These are phyloP conservation scores for Mycena albidolilacea DNA, from an alignment of 768 basidiomycete species.

Conservation along the genomic window DNA sequence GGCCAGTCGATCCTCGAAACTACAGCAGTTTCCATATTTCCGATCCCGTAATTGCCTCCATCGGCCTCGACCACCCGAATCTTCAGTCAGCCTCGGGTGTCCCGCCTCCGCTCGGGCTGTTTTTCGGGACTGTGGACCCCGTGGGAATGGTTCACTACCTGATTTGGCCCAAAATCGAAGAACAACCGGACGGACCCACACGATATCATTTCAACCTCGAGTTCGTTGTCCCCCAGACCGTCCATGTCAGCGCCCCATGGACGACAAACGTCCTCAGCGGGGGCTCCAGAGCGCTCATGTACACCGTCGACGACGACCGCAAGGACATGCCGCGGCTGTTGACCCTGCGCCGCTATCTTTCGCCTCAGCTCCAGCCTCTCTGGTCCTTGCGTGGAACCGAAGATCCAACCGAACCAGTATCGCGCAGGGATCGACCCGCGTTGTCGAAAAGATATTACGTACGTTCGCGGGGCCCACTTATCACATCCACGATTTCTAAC, in stretches of 20 bases:
- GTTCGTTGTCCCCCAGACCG: slow-evolving; percentile 45
- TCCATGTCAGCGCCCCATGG: slow-evolving; percentile 45
- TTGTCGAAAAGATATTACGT: slow-evolving; percentile 40
- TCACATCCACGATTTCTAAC: background rate
- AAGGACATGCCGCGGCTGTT: slow-evolving; percentile 47
- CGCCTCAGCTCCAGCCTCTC: slow-evolving; percentile 36
- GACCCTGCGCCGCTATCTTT: slow-evolving; percentile 40
- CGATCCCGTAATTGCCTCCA: slow-evolving; percentile 53
- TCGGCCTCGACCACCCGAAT: slow-evolving; percentile 47
- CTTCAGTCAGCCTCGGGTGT: slow-evolving; percentile 45
- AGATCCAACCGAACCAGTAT: slow-evolving; percentile 38
- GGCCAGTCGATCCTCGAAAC: slow-evolving; percentile 44
- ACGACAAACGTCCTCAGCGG: slow-evolving; percentile 58
- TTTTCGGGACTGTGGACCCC: slow-evolving; percentile 47
- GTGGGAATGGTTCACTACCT: slow-evolving; percentile 52
- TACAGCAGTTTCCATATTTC: slow-evolving; percentile 55
- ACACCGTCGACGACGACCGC: slow-evolving; percentile 51
- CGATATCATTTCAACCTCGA: slow-evolving; percentile 45
- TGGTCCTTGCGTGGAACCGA: slow-evolving; percentile 33
- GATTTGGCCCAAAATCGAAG: slow-evolving; percentile 47
- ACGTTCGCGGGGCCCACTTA: slow-evolving; percentile 1
- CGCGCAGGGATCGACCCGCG: slow-evolving; percentile 35
- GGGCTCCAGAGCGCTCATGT: slow-evolving; percentile 59
- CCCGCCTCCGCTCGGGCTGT: slow-evolving; percentile 59
- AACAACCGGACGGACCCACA: slow-evolving; percentile 20